Base-by-base conservation (phyloP, 1,284 basidiomycete genomes). In the Leccinum ponderosum region DNA sequence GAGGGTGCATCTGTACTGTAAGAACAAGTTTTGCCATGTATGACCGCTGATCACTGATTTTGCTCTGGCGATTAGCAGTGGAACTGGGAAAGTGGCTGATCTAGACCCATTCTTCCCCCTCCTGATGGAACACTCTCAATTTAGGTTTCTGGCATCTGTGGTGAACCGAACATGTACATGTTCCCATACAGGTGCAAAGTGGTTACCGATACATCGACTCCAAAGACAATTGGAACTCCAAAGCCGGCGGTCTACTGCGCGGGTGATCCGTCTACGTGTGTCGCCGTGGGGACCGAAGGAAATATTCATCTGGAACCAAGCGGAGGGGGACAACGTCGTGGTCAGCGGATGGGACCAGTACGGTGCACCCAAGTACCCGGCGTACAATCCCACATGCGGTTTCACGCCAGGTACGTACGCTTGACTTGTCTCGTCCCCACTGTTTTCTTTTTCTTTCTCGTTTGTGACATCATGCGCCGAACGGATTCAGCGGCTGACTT, bases 331-430 rank as follows among this genome's bases (percentile, higher is more conserved):
- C 54, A 68, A 68, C 20, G 55, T 69, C 25, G 5, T 11, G 0
- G 44, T 52, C 1, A 1, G 7, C 0, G 66, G 61, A 47, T 0
- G 1, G 1, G 64, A 60, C 15, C 0, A 1, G 35, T 5, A 14
- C 11, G 64, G 66, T 7, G 0, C n/a, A 1, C 12, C 0, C n/a
- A 60, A 57, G 27, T 27, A 4, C 35, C 64, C 66, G 1, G 59
- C 0, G 14, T 68, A 70, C 53, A 67, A 69, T 22, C 0, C 0
- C 3, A 53, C 42, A 6, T 70, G 68, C 22, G 66, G 66, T 47
- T 68, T 66, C 56, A 0, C 0, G 0, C 5, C 22, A 3, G 68
- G 66, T 68, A 39, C 39, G 68, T 62, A 22, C 8, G 7, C 7
- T 8, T 35, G 4, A 11, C 31, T 12, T 12, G 9, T 5, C 20